Percentiles rank a stretch among this genome's conserved stretches.
Evolutionary conservation across 768 basidiomycete species (phyloP).

Genomic region (Naganishia vishniacii): DNA sequence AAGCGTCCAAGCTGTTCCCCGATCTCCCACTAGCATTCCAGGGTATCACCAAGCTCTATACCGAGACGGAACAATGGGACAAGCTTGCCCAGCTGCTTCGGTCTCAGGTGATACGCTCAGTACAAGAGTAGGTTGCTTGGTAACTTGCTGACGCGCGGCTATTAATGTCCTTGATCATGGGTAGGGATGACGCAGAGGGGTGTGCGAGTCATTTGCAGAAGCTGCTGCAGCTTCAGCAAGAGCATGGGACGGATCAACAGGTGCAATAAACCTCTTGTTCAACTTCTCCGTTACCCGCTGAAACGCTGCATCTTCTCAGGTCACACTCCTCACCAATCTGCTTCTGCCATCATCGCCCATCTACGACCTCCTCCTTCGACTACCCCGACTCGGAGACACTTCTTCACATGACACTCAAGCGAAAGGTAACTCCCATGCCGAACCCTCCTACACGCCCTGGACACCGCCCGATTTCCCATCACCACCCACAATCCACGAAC

Average conservation of each 20-base stretch:
- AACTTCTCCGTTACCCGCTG: background rate
- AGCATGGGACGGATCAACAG: constrained; percentile 60
- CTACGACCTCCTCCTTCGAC: constrained; percentile 58
- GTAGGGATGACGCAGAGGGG: constrained; percentile 59
- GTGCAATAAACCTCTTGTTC: constrained; percentile 48
- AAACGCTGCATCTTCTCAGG: background rate
- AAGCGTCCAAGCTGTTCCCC: constrained; percentile 66
- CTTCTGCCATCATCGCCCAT: constrained; percentile 70
- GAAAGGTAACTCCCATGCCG: background rate
- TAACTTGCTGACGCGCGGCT: constrained; percentile 29
- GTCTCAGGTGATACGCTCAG: constrained; percentile 59
- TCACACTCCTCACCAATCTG: constrained; percentile 59
- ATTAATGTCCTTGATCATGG: background rate
- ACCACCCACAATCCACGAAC: constrained; percentile 25
- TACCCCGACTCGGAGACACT: constrained; percentile 49
- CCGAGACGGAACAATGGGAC: constrained; percentile 32
- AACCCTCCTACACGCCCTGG: constrained; percentile 37
- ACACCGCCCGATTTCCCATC: constrained; percentile 37
- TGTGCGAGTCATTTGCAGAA: constrained; percentile 78
- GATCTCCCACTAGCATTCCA: constrained; percentile 63
- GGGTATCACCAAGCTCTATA: constrained; percentile 43
- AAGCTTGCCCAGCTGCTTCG: constrained; percentile 49
- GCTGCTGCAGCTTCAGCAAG: constrained; percentile 60
- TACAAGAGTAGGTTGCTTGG: constrained; percentile 54
- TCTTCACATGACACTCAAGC: constrained; percentile 55